Evolutionary conservation across 2,329 filamentous ascomycete species (phyloP), one percentile per base, ranked within the genome.

Genomic region (Xylariaceae sp.): DNA sequence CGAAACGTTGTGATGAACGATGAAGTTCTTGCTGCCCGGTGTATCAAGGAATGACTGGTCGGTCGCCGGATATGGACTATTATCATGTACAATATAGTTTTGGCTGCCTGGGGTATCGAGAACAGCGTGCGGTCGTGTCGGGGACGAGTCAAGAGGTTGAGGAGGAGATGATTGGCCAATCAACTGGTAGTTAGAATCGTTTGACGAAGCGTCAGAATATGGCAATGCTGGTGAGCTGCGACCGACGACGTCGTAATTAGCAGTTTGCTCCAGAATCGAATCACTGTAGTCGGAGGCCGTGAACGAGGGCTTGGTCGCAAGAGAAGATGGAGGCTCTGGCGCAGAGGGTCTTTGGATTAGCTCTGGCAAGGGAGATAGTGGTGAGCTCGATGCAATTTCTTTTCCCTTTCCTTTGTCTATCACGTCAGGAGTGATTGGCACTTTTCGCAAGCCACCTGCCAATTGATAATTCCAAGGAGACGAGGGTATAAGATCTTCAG

Each of bases 241-340:
- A 29, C 66, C 70, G 53, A 78, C 73, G 17, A 77, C 65, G 56
- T 77, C 74, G 69, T 78, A 77, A 55, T 82, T 80, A 36, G 73
- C 70, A 14, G 66, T 69, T 33, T 77, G 74, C 27, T 61, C 61
- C 20, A 61, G 50, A 4, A 74, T 76, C 10, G 75, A 74, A 36
- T 62, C 66, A 10, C 67, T 69, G 33, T 62, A 56, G 19, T 62
- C 61, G 5, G 70, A 70, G 37, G 55, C 56, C n/a, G n/a, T n/a
- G 44, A 70, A 72, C 1, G 70, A 72, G 10, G 63, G 46, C 42
- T 70, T 71, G 8, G 59, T 48, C 25, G 50, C 42, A 11, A 63
- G 55, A 47, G 43, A 58, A 49, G 42, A 60, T 25, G 40, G 47
- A 14, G 49, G 45, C 39, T 35, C 37, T 22, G 41, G 49, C 47